phyloP scores from a whole-genome alignment of 78 protist genomes.

The Capsaspora owczarzaki region DNA sequence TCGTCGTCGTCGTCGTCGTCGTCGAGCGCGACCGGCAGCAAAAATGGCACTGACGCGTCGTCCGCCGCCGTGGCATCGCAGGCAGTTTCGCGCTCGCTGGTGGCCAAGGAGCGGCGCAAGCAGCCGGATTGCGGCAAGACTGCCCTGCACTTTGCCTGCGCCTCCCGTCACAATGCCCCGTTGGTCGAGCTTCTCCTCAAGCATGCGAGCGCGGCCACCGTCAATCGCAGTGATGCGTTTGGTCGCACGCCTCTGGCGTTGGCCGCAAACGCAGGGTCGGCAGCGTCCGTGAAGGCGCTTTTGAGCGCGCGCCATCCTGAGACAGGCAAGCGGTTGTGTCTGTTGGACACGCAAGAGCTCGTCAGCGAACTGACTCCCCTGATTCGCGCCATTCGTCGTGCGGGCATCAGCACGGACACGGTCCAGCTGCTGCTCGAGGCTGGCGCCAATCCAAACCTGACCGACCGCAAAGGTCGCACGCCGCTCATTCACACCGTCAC shows the following conservation, averaged over 20 bases:
- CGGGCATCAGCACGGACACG: slow-evolving; percentile 16
- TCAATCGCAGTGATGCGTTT: neutral
- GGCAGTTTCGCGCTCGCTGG: too few relatives aligned
- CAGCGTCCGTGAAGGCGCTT: neutral
- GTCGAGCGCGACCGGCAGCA: too few relatives aligned
- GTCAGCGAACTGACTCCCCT: too few relatives aligned
- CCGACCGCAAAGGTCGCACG: neutral
- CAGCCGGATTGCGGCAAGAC: neutral
- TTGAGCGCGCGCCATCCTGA: neutral
- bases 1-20: too few relatives aligned
- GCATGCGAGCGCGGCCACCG: neutral
- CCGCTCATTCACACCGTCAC: neutral
- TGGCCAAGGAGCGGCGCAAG: too few relatives aligned
- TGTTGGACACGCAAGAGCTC: too few relatives aligned
- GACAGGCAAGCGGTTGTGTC: neutral
- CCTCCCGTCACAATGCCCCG: too few relatives aligned
- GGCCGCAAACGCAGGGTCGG: neutral
- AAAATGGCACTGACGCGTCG: too few relatives aligned
- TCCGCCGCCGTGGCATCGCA: too few relatives aligned
- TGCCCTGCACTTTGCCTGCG: neutral
- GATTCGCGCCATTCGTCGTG: slow-evolving; percentile 22
- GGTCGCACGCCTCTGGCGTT: neutral
- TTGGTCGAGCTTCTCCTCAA: too few relatives aligned
- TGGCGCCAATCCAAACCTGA: neutral
- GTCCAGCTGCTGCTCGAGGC: slow-evolving; percentile 2